Evolutionary conservation across 768 basidiomycete species (phyloP).

Genomic region (Auriscalpium microsporum): DNA sequence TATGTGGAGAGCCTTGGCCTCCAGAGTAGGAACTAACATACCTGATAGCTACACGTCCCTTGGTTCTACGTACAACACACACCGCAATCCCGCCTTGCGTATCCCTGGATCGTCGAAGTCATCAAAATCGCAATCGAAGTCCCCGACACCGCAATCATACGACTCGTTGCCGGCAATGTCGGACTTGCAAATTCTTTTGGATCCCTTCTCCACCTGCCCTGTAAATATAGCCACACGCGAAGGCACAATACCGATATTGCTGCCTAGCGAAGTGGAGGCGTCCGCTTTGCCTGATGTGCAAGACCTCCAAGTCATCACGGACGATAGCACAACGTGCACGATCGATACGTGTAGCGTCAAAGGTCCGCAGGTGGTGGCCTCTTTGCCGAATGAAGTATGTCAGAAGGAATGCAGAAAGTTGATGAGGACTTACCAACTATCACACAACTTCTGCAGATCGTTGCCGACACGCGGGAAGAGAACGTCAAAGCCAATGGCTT

Average conservation of each 20-base stretch:
- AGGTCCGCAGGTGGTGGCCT: background rate
- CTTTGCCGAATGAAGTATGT: background rate
- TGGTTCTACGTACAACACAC: constrained; percentile 91
- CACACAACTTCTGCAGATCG: background rate
- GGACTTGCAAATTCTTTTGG: background rate
- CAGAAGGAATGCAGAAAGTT: background rate
- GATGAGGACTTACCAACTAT: background rate
- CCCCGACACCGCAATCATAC: background rate
- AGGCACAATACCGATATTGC: background rate
- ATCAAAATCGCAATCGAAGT: constrained; percentile 17
- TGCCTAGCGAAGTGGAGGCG: background rate
- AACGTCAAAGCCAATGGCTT: background rate
- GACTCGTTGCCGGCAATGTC: background rate
- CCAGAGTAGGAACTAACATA: background rate
- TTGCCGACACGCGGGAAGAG: background rate
- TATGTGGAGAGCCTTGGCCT: constrained; percentile 21
- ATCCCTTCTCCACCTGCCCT: background rate
- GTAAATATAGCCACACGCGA: background rate
- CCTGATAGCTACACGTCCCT: constrained; percentile 84
- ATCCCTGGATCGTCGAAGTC: constrained; percentile 17
- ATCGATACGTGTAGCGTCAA: background rate
- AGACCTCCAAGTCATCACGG: background rate
- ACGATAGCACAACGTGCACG: background rate
- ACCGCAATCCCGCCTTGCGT: constrained; percentile 79
- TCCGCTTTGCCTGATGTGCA: constrained; percentile 3